Evolutionary conservation across 164 flowering plant species (phyloP), one percentile per base, ranked within the genome.

Genomic region (Pachysandra terminalis): DNA sequence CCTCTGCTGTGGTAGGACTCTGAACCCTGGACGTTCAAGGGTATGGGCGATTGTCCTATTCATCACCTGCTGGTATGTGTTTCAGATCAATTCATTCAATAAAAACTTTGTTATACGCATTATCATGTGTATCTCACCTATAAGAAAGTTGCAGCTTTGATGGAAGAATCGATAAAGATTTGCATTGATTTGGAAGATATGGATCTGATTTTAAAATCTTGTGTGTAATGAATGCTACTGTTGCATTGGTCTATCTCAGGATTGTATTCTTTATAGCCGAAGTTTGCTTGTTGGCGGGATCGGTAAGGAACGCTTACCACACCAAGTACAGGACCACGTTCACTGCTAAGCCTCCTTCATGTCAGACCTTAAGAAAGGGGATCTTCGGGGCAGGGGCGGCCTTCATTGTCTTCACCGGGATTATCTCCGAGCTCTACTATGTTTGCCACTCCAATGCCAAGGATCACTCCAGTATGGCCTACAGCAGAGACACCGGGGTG

Each of bases 1-100:
- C 87, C 88, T 95, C 76, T 95, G 99, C 83, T 92, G 96, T 64
- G 98, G 97, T 24, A 86, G 75, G 74, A 80, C 96, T 59, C 75
- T 92, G 64, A 82, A 70, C 26, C 97, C 97, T 9, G 84, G 92
- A 17, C 89, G 98, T 61, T 80, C 98, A 32, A 80, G 97, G 72
- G 93, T 96, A 57, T 88, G 90, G 78, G 93, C 97, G 15, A 67
- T 92, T 65, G 54, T 95, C 62, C 85, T 95, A 40, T 95, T 89
- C 86, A 78, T 95, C 13, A 24, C 75, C 68, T 86, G 91, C 87
- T 95, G 98, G 98, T 95, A 85, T 19, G 75, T 67, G 6, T 3
- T 68, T 7, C 37, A 0, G 27, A 17, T 19, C 59, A 27, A 17
- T 45, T 5, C 6, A 45, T 45, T 10, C 14, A 1, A 45, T 5